Conservation (phyloP, 371 early-diverging fungal genomes). For the Apophysomyces variabilis region DNA sequence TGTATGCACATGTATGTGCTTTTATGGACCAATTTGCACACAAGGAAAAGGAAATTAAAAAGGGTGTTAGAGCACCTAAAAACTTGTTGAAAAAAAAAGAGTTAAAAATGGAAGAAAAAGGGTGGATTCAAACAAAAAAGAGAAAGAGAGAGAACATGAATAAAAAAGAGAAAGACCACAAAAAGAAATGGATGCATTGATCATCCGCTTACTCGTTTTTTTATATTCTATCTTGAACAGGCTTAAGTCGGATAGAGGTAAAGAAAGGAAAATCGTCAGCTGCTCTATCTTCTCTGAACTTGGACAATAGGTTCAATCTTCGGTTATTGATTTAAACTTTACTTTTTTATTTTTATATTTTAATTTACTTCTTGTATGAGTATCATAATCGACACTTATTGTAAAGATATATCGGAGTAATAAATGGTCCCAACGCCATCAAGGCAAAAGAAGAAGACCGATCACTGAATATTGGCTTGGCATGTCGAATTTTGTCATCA, state of each 20-base stretch:
- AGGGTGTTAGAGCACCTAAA: background rate
- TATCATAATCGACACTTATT: background rate
- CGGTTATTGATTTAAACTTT: background rate
- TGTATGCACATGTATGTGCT: constrained; percentile 11
- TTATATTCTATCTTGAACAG: background rate
- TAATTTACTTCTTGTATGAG: background rate
- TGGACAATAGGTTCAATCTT: background rate
- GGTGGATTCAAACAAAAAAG: too few relatives aligned
- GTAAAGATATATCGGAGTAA: background rate
- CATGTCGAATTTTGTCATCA: too few relatives aligned
- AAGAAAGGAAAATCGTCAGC: constrained; percentile 8
- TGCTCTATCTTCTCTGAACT: constrained; percentile 1
- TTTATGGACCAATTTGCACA: constrained; percentile 9
- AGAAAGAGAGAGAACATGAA: too few relatives aligned
- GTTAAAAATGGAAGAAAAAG: too few relatives aligned
- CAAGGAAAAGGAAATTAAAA: constrained; percentile 10
- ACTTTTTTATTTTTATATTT: too few relatives aligned
- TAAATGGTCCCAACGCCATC: background rate
- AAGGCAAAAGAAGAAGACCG: too few relatives aligned
- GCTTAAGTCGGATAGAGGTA: background rate
- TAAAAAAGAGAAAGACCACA: too few relatives aligned
- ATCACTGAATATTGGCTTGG: too few relatives aligned
- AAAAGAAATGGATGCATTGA: background rate
- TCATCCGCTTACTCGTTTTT: constrained; percentile 3
- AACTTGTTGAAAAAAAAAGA: background rate